Base-by-base conservation (phyloP, 2,329 filamentous ascomycete species). In the Fusarium fracticaudum region DNA sequence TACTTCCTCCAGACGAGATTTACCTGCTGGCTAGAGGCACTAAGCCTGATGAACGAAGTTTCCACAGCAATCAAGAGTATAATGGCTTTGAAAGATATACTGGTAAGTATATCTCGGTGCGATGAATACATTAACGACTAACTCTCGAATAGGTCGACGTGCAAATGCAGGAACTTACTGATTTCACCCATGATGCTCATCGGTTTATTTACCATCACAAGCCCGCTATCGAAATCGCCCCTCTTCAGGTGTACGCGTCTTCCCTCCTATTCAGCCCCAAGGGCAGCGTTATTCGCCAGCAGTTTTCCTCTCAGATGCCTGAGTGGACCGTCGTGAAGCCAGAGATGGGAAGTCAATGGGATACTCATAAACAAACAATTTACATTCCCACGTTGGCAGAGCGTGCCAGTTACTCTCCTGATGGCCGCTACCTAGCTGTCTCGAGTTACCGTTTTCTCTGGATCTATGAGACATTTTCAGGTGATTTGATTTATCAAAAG, bases 41-140 rank as follows among this genome's bases (percentile, higher is more conserved):
- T 54, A 0, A 38, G 50, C 3, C 11, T 53, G 4, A 22, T 53
- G 0, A 1, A 4, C 0, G 18, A 47, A 3, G 2, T 47, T 1
- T 29, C 44, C 1, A 29, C 44, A 14, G 18, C 5, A 20, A 10
- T 20, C 1, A 14, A 3, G 4, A 14, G 44, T 4, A 29, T 47
- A 3, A 8, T 18, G 15, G 15, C 11, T 7, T 5, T 44, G 4
- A 1, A 47, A 47, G 4, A 1, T 8, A 10, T 8, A 20, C 12
- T 45, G 1, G 44, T 45, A 11, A 20, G 17, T 0, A 0, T 20
- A 0, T 3, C 18, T 15, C 24, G 24, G 5, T 4, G 24, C 5
- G 24, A 26, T 26, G 24, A 26, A 26, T 26, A 26, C 24, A 26
- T 26, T 5, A 26, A 26, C 24, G 24, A 26, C 24, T 26, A 26